Percentiles rank a stretch among this genome's conserved stretches.
Conservation (phyloP, 139 green algal species). For the Bryopsis sp. region DNA sequence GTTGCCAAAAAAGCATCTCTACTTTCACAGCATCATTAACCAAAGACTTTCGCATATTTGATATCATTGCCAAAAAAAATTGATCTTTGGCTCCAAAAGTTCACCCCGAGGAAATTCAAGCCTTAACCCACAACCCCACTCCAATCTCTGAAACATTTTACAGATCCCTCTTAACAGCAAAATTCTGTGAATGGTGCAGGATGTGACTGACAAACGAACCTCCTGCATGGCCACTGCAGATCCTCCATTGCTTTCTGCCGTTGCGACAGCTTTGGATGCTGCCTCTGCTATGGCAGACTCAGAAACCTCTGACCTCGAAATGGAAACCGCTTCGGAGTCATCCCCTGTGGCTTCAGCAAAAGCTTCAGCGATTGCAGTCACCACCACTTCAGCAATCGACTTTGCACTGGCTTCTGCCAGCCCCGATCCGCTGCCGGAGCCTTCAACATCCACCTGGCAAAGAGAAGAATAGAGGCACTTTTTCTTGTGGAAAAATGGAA, state of each 20-base stretch:
- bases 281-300: neutral
- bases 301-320: conserved; percentile 3
- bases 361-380: conserved; percentile 1
- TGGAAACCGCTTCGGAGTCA: neutral
- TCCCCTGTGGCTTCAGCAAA: neutral
- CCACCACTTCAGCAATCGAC: neutral
- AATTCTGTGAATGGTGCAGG: too few relatives aligned
- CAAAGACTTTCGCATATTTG: too few relatives aligned
- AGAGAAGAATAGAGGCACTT: too few relatives aligned
- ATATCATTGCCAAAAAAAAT: too few relatives aligned
- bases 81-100: neutral
- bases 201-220: neutral
- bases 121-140: neutral
- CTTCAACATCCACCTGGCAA: neutral
- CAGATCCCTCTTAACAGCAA: neutral
- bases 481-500: too few relatives aligned
- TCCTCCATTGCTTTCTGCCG: neutral
- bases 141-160: neutral
- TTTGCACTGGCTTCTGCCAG: neutral
- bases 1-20: too few relatives aligned
- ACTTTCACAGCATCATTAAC: too few relatives aligned
- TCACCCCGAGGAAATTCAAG: neutral
- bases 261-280: neutral
- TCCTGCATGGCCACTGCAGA: neutral
- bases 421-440: conserved; percentile 2